A percentile compares a stretch with the other conserved stretches of the same genome.
Evolutionary conservation across 345 rosid genomes (phyloP).

Genomic region (Moringa oleifera): DNA sequence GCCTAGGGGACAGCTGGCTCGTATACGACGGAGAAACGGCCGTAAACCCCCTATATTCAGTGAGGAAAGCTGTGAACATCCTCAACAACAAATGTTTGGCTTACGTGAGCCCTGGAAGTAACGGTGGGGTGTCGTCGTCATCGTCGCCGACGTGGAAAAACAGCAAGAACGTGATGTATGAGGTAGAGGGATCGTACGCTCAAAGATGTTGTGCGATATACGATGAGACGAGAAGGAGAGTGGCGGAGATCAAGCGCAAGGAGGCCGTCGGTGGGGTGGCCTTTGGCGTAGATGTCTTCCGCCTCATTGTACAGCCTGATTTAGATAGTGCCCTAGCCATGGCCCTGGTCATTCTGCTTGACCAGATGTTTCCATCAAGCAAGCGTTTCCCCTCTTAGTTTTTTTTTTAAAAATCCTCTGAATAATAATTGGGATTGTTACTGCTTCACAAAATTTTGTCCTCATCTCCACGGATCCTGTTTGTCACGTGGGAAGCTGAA

Average conservation of each 20-base stretch:
- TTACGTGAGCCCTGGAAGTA: slow-evolving; percentile 26
- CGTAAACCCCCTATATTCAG: slow-evolving; percentile 45
- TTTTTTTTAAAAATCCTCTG: too few species aligned
- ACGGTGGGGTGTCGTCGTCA: not conserved
- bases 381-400: too few species aligned
- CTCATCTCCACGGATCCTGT: too few species aligned
- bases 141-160: too few species aligned
- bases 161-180: slow-evolving; percentile 24
- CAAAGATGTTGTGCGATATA: slow-evolving; percentile 61
- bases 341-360: slow-evolving; percentile 82
- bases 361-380: slow-evolving; percentile 54
- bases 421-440: too few species aligned
- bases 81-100: slow-evolving; percentile 52
- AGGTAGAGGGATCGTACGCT: slow-evolving; percentile 74
- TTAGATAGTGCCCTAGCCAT: slow-evolving; percentile 59
- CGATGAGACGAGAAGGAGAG: slow-evolving; percentile 47
- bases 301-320: slow-evolving; percentile 59
- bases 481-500: too few species aligned
- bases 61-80: slow-evolving; percentile 47
- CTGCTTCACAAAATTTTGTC: too few species aligned
- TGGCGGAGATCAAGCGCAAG: slow-evolving; percentile 65
- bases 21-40: slow-evolving; percentile 74
- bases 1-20: slow-evolving; percentile 72
- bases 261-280: slow-evolving; percentile 55
- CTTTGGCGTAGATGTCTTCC: slow-evolving; percentile 73